phyloP scores from a whole-genome alignment of 768 basidiomycete species.

The Boletus reticuloceps region DNA sequence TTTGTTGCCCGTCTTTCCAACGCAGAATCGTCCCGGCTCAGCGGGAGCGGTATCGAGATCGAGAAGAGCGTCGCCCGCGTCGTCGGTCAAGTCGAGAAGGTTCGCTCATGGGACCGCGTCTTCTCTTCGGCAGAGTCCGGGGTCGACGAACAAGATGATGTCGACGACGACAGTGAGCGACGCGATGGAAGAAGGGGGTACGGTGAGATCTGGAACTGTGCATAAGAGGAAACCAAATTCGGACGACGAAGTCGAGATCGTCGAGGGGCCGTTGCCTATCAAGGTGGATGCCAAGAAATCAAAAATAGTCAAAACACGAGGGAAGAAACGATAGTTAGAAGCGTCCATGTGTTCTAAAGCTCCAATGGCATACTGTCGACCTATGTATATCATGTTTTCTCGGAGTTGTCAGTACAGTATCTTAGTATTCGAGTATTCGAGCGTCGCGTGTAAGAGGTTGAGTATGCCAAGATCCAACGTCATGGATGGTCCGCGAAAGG shows the following conservation, averaged over 20 bases:
- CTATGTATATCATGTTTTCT: no score
- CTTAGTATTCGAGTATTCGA: no score
- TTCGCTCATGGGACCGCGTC: slow-evolving; percentile 29
- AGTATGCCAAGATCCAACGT: no score
- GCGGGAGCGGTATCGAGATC: slow-evolving; percentile 25
- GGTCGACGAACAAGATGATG: slow-evolving; percentile 36
- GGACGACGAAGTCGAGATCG: slow-evolving; percentile 56
- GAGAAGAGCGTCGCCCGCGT: slow-evolving; percentile 46
- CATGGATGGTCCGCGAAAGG: no score
- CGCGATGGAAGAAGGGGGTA: slow-evolving; percentile 40
- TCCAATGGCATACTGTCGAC: no score
- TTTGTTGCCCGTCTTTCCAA: slow-evolving; percentile 22
- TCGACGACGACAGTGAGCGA: slow-evolving; percentile 47
- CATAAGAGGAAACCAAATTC: slow-evolving; percentile 53
- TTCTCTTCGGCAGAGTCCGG: slow-evolving; percentile 48
- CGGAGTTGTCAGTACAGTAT: no score
- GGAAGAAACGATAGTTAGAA: slow-evolving; percentile 37
- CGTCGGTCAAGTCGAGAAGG: slow-evolving; percentile 45
- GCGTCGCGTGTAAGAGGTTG: no score
- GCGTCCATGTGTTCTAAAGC: no score
- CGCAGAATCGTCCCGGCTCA: slow-evolving; percentile 15
- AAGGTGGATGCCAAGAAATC: slow-evolving; percentile 37
- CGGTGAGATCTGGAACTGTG: background rate
- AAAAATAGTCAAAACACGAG: slow-evolving; percentile 34
- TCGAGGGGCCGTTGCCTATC: slow-evolving; percentile 44